Evolutionary conservation across 768 basidiomycete genomes (phyloP).

Genomic region (Albatrellus ellisii): DNA sequence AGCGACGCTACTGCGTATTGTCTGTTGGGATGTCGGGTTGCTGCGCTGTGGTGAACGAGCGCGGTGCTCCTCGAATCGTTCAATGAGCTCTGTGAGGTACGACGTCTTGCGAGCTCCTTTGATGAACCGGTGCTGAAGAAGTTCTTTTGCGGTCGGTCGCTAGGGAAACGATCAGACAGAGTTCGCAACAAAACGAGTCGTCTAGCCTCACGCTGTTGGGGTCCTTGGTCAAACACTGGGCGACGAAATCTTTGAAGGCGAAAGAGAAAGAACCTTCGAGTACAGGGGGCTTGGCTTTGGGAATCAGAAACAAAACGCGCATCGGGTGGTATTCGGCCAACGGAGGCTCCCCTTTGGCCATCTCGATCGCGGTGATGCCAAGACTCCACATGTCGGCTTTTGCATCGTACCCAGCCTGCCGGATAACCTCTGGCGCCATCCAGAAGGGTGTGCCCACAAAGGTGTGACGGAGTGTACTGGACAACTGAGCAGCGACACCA

Average conservation of each 20-base stretch:
- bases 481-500: conserved; percentile 95
- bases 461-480: conserved; percentile 87
- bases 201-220: conserved; percentile 46
- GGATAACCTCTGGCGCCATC: conserved; percentile 99
- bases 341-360: conserved; percentile 96
- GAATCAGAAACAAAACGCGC: conserved; percentile 96
- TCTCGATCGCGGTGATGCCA: conserved; percentile 95
- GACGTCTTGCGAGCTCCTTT: conserved; percentile 71
- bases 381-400: conserved; percentile 98
- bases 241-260: conserved; percentile 89
- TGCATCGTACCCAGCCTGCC: conserved; percentile 90
- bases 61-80: conserved; percentile 73
- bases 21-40: conserved; percentile 39
- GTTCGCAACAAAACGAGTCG: background rate
- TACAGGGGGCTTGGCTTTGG: conserved; percentile 87
- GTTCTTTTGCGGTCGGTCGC: conserved; percentile 85
- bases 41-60: conserved; percentile 39
- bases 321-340: conserved; percentile 96
- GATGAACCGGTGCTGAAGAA: conserved; percentile 91
- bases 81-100: conserved; percentile 76
- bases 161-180: conserved; percentile 21
- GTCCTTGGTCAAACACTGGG: conserved; percentile 87
- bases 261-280: conserved; percentile 77
- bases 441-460: conserved; percentile 97
- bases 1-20: conserved; percentile 40